These are phyloP conservation scores for Leersia perrieri DNA, from an alignment of 176 grass and related monocot genomes.

Conservation along the genomic window DNA sequence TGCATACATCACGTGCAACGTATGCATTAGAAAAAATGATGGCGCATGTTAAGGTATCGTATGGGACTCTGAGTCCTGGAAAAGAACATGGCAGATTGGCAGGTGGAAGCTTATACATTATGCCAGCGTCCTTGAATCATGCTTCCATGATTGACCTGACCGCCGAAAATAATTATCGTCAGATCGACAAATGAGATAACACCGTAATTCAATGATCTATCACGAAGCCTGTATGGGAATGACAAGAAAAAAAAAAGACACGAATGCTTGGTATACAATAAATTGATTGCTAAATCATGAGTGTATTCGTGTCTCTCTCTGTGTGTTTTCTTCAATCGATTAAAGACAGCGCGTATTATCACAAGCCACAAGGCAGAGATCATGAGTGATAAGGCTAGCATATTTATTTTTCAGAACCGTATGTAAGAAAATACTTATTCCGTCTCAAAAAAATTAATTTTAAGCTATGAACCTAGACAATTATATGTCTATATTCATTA, in stretches of 20 bases:
- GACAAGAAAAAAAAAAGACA: background rate
- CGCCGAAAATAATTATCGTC: background rate
- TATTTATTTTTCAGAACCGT: background rate
- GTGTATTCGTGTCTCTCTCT: background rate
- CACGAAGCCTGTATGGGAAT: background rate
- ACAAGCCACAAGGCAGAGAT: background rate
- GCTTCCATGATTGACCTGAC: constrained; percentile 17
- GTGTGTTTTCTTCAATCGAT: background rate
- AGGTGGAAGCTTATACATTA: background rate
- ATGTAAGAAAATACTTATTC: too few species aligned
- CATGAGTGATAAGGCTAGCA: background rate
- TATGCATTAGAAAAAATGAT: background rate
- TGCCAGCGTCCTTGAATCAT: background rate
- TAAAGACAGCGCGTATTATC: background rate
- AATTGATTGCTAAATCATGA: background rate
- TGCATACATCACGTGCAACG: constrained; percentile 23
- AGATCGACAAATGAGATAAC: background rate
- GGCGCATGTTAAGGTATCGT: constrained; percentile 6
- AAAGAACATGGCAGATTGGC: constrained; percentile 18
- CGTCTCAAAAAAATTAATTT: too few species aligned
- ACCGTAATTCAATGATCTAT: background rate
- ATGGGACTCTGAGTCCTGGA: background rate
- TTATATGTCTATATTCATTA: too few species aligned
- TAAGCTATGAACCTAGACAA: too few species aligned
- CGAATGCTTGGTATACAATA: background rate